Percentiles rank a stretch among this genome's conserved stretches.
phyloP scores from a whole-genome alignment of 2,329 filamentous ascomycete species.

The Colletotrichum sp. region DNA sequence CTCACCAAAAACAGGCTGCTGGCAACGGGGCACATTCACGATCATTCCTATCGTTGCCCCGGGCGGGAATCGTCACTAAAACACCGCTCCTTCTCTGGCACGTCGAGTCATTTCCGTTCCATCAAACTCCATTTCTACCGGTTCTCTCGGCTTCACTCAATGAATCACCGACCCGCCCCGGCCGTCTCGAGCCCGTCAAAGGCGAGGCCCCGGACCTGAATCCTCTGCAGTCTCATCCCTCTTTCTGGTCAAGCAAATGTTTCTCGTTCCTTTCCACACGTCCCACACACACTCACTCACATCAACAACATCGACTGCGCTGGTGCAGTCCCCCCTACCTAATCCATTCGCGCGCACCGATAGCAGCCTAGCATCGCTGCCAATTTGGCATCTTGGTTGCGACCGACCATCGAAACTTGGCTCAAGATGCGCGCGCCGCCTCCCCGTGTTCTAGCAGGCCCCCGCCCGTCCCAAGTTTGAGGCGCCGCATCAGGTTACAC shows the following conservation, averaged over 20 bases:
- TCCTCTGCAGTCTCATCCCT: background rate
- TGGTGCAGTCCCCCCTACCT: background rate
- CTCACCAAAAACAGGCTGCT: background rate
- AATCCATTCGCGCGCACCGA: background rate
- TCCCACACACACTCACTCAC: background rate
- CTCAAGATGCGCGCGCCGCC: background rate
- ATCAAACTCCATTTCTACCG: constrained; percentile 14
- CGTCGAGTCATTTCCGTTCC: constrained; percentile 16
- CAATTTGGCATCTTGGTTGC: background rate
- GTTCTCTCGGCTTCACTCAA: background rate
- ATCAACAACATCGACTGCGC: background rate
- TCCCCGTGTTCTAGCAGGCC: background rate
- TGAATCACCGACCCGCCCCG: background rate
- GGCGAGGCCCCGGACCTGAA: background rate
- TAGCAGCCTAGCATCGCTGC: constrained; percentile 5
- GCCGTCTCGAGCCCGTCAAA: background rate
- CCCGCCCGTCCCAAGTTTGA: background rate
- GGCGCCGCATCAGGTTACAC: constrained; percentile 9
- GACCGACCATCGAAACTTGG: background rate
- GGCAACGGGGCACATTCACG: background rate
- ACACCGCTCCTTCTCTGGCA: background rate
- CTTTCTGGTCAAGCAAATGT: background rate
- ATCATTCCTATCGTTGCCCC: background rate
- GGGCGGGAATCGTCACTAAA: background rate
- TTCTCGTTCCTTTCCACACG: background rate